Evolutionary conservation across 305 asterid species (phyloP).

Genomic region (Stenogyne calaminthoides): DNA sequence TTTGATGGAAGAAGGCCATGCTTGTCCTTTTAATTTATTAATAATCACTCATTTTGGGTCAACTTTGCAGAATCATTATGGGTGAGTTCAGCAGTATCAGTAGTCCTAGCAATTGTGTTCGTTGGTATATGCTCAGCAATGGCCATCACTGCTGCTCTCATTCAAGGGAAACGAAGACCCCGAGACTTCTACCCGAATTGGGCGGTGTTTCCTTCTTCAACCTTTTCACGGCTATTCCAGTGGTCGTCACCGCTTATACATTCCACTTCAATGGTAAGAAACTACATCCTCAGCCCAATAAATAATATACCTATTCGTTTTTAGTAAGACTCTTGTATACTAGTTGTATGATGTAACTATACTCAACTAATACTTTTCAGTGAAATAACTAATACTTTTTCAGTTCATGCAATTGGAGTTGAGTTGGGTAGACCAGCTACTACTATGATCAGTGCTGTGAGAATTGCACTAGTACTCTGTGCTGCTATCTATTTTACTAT

Average conservation of each 20-base stretch:
- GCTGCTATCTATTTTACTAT: conserved; percentile 63
- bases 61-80: conserved; percentile 75
- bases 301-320: no score
- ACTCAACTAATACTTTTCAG: neutral
- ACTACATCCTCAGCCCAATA: neutral
- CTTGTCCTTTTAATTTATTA: neutral
- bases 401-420: conserved; percentile 89
- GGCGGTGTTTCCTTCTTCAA: conserved; percentile 73
- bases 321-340: neutral
- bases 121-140: conserved; percentile 79
- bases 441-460: conserved; percentile 66
- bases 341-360: neutral
- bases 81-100: conserved; percentile 79
- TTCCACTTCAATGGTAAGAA: conserved; percentile 86
- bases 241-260: conserved; percentile 86
- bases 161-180: conserved; percentile 57
- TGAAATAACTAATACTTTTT: neutral
- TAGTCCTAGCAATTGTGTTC: conserved; percentile 74
- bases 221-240: conserved; percentile 89
- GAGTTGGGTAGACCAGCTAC: conserved; percentile 79
- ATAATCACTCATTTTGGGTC: conserved; percentile 16
- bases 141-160: conserved; percentile 70
- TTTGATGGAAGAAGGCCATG: neutral
- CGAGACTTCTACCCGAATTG: conserved; percentile 61
- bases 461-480: conserved; percentile 71